Conservation (phyloP, 2,329 filamentous ascomycete species). For the Thermoascus crustaceus region DNA sequence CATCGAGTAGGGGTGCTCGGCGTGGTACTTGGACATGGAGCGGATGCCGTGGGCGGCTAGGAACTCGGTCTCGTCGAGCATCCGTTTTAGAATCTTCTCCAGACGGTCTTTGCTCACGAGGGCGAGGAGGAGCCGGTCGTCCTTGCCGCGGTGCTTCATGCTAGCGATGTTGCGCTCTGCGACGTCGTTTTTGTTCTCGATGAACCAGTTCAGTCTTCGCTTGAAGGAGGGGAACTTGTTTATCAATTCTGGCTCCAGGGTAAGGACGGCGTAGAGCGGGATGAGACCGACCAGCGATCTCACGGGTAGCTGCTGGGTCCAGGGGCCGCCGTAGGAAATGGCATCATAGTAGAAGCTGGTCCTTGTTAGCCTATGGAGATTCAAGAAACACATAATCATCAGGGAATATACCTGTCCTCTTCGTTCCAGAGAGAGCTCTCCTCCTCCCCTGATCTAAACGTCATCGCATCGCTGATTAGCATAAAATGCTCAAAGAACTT, state of each 20-base stretch:
- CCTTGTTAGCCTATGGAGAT: constrained; percentile 9
- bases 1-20: constrained; percentile 87
- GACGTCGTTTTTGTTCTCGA: constrained; percentile 76
- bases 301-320: constrained; percentile 86
- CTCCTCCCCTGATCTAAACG: constrained; percentile 61
- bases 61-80: constrained; percentile 93
- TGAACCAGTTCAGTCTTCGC: constrained; percentile 87
- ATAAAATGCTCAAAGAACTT: constrained; percentile 99
- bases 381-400: not conserved
- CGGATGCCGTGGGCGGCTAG: constrained; percentile 83
- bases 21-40: constrained; percentile 84
- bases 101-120: constrained; percentile 91
- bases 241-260: constrained; percentile 86
- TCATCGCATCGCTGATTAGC: constrained; percentile 96
- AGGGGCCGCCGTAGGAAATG: constrained; percentile 90
- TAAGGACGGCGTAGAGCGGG: constrained; percentile 84
- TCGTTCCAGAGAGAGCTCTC: constrained; percentile 93
- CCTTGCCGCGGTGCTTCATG: constrained; percentile 83
- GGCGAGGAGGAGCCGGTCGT: constrained; percentile 75
- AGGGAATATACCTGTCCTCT: constrained; percentile 54
- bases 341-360: constrained; percentile 90
- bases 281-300: constrained; percentile 89
- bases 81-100: constrained; percentile 76
- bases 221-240: constrained; percentile 90
- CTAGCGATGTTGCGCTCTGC: constrained; percentile 92